These are phyloP conservation scores for Hyphopichia homilentoma DNA, from an alignment of 805 yeast genomes.

Conservation along the genomic window DNA sequence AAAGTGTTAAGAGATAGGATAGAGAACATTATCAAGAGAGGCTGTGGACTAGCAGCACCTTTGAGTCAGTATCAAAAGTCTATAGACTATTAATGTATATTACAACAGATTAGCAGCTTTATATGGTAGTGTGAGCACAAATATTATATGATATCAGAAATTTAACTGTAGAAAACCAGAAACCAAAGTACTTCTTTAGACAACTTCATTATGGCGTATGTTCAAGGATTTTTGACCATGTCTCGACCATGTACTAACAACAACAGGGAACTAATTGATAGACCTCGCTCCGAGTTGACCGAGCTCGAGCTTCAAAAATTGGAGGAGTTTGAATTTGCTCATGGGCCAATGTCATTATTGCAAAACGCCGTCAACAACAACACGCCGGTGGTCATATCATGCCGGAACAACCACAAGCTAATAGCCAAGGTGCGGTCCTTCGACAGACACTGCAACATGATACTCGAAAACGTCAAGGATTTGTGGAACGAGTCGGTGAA, in stretches of 20 bases:
- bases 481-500: constrained; percentile 66
- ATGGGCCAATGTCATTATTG: constrained; percentile 91
- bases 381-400: constrained; percentile 78
- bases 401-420: constrained; percentile 90
- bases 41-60: constrained; percentile 81
- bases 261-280: constrained; percentile 59
- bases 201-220: neutral
- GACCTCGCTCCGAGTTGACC: constrained; percentile 76
- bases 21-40: constrained; percentile 73
- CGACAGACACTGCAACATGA: constrained; percentile 94
- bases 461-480: constrained; percentile 88
- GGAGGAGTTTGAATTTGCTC: constrained; percentile 83
- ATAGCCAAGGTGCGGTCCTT: constrained; percentile 89
- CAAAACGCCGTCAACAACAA: constrained; percentile 74
- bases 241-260: neutral
- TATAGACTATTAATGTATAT: constrained; percentile 5
- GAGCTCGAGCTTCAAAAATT: constrained; percentile 74
- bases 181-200: neutral
- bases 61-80: constrained; percentile 45
- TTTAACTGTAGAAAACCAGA: no score
- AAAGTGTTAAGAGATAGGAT: constrained; percentile 78
- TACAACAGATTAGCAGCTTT: no score
- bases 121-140: neutral
- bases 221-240: no score
- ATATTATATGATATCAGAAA: no score